Evolutionary conservation across 148 eudicot genomes (phyloP).

Genomic region (Rhododendron kiyosumense): DNA sequence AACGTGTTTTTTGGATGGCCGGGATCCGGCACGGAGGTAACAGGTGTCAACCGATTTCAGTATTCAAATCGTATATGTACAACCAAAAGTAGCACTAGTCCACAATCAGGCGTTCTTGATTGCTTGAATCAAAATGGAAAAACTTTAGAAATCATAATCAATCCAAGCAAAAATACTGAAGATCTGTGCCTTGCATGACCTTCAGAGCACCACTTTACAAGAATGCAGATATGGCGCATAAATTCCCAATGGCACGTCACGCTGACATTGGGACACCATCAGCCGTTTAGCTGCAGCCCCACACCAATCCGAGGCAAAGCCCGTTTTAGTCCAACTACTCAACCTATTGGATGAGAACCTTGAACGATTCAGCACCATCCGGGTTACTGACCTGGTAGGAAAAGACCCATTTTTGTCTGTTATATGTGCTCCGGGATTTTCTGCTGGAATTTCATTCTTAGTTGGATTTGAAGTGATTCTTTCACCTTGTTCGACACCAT

Average conservation of each 20-base stretch:
- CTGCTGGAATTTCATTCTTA: conserved; percentile 15
- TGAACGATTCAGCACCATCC: conserved; percentile 24
- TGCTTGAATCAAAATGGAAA: not conserved
- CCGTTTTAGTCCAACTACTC: conserved; percentile 13
- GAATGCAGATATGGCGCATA: conserved; percentile 28
- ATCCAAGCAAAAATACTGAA: not conserved
- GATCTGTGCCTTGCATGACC: not conserved
- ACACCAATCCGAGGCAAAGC: conserved; percentile 19
- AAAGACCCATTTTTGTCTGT: conserved; percentile 24
- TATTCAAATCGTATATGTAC: not conserved
- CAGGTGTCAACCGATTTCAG: not conserved
- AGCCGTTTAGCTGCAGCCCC: conserved; percentile 30
- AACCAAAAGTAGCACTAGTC: not conserved
- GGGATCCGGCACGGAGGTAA: not conserved
- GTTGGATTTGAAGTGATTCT: not conserved
- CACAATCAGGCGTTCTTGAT: not conserved
- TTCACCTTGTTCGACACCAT: conserved; percentile 19
- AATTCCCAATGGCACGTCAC: conserved; percentile 14
- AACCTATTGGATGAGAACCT: conserved; percentile 23
- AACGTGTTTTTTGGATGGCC: not conserved
- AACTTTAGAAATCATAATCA: not conserved
- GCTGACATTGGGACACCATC: conserved; percentile 21
- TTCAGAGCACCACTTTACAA: conserved; percentile 37
- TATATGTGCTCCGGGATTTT: conserved; percentile 12
- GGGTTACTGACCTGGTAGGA: conserved; percentile 28